Percentiles rank a stretch among this genome's conserved stretches.
These are phyloP conservation scores for Paraphaeosphaeria sporulosa DNA, from an alignment of 2,329 filamentous ascomycete species.

Conservation along the genomic window DNA sequence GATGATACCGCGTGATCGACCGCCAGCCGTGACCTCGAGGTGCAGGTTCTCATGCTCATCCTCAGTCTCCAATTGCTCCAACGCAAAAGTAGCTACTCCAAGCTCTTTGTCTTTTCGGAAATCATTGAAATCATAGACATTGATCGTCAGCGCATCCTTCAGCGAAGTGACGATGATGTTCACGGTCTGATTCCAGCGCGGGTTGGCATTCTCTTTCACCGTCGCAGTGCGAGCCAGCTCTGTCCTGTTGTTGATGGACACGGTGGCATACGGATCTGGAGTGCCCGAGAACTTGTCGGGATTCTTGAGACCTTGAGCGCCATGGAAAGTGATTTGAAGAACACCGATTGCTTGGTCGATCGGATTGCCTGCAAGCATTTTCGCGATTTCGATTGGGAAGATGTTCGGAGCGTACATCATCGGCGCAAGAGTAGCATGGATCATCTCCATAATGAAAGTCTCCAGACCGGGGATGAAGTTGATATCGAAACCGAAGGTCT, in stretches of 20 bases:
- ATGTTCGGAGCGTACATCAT: conserved; percentile 99
- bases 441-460: conserved; percentile 92
- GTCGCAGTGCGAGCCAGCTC: conserved; percentile 90
- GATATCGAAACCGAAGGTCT: conserved; percentile 96
- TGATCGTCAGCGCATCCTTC: conserved; percentile 84
- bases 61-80: conserved; percentile 82
- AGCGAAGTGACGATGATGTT: conserved; percentile 94
- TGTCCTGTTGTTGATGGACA: conserved; percentile 84
- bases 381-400: conserved; percentile 97
- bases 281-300: conserved; percentile 91
- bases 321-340: conserved; percentile 87
- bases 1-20: conserved; percentile 81
- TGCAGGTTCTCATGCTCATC: conserved; percentile 83
- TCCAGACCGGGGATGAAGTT: conserved; percentile 98
- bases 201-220: conserved; percentile 82
- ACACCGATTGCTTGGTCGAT: conserved; percentile 97
- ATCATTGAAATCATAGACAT: conserved; percentile 92
- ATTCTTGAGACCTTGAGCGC: conserved; percentile 92
- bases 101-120: conserved; percentile 96
- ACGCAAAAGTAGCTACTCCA: conserved; percentile 81
- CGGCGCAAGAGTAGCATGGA: conserved; percentile 89
- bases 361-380: conserved; percentile 93
- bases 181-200: conserved; percentile 95
- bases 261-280: conserved; percentile 85
- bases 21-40: conserved; percentile 83